phyloP scores from a whole-genome alignment of 1,284 basidiomycete genomes.

The Fomitopsis pinicola region DNA sequence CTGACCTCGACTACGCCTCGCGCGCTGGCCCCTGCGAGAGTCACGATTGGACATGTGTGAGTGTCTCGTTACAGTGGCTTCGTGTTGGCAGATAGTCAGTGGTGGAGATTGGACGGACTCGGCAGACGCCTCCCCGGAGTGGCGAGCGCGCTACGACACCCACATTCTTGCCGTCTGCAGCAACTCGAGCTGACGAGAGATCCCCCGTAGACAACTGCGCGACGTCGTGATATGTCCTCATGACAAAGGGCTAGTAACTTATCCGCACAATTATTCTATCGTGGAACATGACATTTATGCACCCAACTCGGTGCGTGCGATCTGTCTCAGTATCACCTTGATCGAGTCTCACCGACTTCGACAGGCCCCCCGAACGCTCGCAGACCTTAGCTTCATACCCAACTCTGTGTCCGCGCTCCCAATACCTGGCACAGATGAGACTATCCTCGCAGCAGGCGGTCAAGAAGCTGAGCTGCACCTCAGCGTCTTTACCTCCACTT shows the following conservation, averaged over 20 bases:
- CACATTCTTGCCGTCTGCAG: neutral
- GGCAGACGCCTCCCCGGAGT: neutral
- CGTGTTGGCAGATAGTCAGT: neutral
- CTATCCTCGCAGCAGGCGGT: constrained; percentile 78
- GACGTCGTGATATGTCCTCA: constrained; percentile 74
- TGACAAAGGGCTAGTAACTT: constrained; percentile 64
- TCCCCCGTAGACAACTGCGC: constrained; percentile 56
- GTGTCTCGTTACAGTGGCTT: constrained; percentile 24
- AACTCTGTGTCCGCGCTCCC: constrained; percentile 66
- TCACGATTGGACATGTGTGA: constrained; percentile 69
- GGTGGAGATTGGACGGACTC: neutral
- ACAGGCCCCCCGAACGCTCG: constrained; percentile 48
- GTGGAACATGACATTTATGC: constrained; percentile 60
- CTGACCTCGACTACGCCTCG: constrained; percentile 21
- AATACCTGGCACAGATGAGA: constrained; percentile 47
- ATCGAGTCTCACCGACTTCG: neutral
- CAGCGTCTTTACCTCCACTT: constrained; percentile 42
- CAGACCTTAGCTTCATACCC: constrained; percentile 55
- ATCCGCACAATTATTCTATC: constrained; percentile 52
- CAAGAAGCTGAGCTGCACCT: constrained; percentile 79
- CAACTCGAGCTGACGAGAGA: neutral
- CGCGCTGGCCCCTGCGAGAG: constrained; percentile 39
- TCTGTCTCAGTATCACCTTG: neutral
- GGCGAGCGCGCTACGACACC: neutral
- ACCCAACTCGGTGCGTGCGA: constrained; percentile 44